Percentiles rank a stretch among this genome's conserved stretches.
phyloP scores from a whole-genome alignment of 2,329 filamentous ascomycete genomes.

The Stachybotrys chlorohalonatus region DNA sequence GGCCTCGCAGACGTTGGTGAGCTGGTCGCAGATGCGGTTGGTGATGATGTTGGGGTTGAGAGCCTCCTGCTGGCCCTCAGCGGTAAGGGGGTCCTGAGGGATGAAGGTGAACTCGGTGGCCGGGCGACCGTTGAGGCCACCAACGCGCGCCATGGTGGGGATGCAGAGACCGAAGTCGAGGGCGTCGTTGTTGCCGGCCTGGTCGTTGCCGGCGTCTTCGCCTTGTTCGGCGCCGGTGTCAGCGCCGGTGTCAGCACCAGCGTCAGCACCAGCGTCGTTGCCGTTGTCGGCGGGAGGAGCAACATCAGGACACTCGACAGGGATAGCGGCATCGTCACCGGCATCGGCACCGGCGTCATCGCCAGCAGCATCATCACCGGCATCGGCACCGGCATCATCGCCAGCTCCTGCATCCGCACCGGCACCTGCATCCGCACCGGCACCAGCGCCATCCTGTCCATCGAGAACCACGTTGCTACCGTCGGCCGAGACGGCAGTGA shows the following conservation, averaged over 20 bases:
- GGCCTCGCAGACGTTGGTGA: slow-evolving; percentile 56
- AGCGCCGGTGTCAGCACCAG: slow-evolving; percentile 4
- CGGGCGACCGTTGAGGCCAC: slow-evolving; percentile 46
- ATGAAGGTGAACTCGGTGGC: slow-evolving; percentile 59
- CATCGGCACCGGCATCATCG: background rate
- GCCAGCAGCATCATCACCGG: background rate
- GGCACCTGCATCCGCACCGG: slow-evolving; percentile 8
- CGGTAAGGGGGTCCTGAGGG: slow-evolving; percentile 51
- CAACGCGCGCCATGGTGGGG: slow-evolving; percentile 51
- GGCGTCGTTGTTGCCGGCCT: slow-evolving; percentile 14
- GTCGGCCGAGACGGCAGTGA: slow-evolving; percentile 32
- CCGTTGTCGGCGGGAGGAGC: slow-evolving; percentile 11
- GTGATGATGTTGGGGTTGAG: slow-evolving; percentile 68
- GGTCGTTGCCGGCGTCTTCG: slow-evolving; percentile 12
- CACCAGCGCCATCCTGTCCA: slow-evolving; percentile 22
- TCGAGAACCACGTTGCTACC: slow-evolving; percentile 21
- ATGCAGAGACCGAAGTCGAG: slow-evolving; percentile 43
- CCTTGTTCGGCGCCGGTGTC: slow-evolving; percentile 19
- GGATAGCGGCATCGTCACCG: slow-evolving; percentile 1
- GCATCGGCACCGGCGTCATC: background rate
- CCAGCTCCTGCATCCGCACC: slow-evolving; percentile 8
- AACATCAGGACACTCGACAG: slow-evolving; percentile 1
- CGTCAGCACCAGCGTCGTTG: background rate
- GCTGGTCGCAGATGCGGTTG: slow-evolving; percentile 62
- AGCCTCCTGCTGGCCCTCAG: slow-evolving; percentile 53